phyloP scores from a whole-genome alignment of 257 asterid species.

The Solanum stenotomum region DNA sequence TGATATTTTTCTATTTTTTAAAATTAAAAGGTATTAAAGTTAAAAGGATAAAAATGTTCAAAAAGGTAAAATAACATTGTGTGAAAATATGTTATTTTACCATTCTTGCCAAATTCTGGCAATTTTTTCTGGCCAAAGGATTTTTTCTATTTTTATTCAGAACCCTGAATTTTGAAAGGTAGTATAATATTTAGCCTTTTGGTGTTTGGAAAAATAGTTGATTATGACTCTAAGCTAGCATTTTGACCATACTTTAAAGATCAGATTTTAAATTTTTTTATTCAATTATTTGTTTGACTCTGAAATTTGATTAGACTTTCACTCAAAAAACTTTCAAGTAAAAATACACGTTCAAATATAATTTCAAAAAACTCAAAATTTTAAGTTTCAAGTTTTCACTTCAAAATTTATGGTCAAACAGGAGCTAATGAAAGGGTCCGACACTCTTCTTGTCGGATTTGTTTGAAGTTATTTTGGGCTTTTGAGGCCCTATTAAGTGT shows the following conservation, averaged over 20 bases:
- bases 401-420: background rate
- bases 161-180: background rate
- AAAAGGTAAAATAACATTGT: no score
- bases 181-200: background rate
- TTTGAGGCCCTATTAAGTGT: background rate
- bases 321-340: no score
- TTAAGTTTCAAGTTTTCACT: no score
- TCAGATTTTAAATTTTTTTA: no score
- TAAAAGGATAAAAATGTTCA: no score
- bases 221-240: background rate
- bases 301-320: background rate
- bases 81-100: no score
- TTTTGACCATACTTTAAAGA: background rate
- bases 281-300: no score
- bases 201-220: background rate
- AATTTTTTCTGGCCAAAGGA: no score
- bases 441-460: background rate
- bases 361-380: no score
- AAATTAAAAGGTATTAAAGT: no score
- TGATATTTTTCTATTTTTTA: no score
- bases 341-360: background rate
- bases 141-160: background rate
- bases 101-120: no score
- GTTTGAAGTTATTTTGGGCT: background rate
- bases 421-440: background rate